Conservation (phyloP, 129 eudicot species). For the Sambucus nigra region DNA sequence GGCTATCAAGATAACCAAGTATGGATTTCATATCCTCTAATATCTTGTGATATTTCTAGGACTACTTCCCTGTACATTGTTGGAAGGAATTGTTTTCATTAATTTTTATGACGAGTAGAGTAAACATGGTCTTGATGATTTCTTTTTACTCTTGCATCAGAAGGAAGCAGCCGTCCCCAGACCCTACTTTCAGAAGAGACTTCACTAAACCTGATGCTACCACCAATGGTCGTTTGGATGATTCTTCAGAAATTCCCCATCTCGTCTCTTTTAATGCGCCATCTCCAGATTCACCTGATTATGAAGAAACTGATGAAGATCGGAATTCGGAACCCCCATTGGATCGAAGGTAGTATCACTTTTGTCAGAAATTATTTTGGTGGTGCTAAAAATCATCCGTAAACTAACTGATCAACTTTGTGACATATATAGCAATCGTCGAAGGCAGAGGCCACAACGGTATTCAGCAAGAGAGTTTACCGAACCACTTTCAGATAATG, state of each 20-base stretch:
- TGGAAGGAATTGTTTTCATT: constrained; percentile 1
- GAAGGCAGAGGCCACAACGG: constrained; percentile 71
- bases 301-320: constrained; percentile 40
- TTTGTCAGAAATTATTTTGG: not conserved
- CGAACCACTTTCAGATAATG: constrained; percentile 59
- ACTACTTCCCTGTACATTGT: not conserved
- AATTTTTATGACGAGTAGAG: not conserved
- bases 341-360: constrained; percentile 60
- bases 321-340: constrained; percentile 34
- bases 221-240: constrained; percentile 50
- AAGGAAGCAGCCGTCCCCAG: constrained; percentile 48
- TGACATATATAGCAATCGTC: constrained; percentile 35
- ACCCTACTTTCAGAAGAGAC: constrained; percentile 53
- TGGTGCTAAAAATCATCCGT: not conserved
- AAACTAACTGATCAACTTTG: constrained; percentile 10
- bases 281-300: constrained; percentile 48
- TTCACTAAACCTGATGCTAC: constrained; percentile 35
- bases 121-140: not conserved
- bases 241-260: constrained; percentile 27
- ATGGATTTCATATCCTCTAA: constrained; percentile 18
- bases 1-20: constrained; percentile 90
- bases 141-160: constrained; percentile 19
- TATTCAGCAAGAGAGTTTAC: constrained; percentile 56
- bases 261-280: constrained; percentile 30
- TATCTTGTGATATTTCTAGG: too few relatives aligned